Evolutionary conservation across 345 rosid genomes (phyloP), one percentile per base, ranked within the genome.

Genomic region (Sonneratia alba): DNA sequence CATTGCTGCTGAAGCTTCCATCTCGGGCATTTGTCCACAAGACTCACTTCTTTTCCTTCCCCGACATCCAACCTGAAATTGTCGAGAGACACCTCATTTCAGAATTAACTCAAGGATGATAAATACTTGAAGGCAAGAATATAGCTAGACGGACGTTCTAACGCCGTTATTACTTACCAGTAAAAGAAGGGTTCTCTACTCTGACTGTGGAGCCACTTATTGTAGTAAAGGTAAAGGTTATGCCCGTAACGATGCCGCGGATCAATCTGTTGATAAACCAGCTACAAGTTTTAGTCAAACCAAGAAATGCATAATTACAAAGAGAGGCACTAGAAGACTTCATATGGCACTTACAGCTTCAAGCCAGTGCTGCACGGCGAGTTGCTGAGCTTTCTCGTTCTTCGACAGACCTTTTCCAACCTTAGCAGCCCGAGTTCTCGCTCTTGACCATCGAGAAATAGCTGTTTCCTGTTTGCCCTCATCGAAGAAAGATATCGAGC

Each of bases 181-280:
- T 92, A 95, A 80, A 95, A 42, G 45, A 42, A 42, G 10, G 45
- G 45, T 42, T 42, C 45, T 42, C 45, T 42, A 9, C 45, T 42
- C 77, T 89, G 89, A 71, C 91, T 85, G 24, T 86, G 85, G 71
- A 85, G 89, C 99, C 99, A 92, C n/a, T 82, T 81, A 34, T 67
- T 78, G 73, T 85, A 89, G 81, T 89, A 92, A 75, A 87, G 89
- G 71, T 90, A 96, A 36, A 95, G 74, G 82, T 92, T 95, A 75
- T 92, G 98, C 70, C 99, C 99, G 71, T 92, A 90, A 36, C 97
- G 91, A 86, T 95, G 99, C 71, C 97, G 80, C 36, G 97, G 97
- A 74, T 95, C 98, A 72, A 92, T 92, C 99, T 95, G 89, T 80
- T 72, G 34, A 67, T 36, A 65, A 45, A 4, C 45, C 62, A 36